These are phyloP conservation scores for Lathyrus aphaca DNA, from an alignment of 306 rosid genomes.

Conservation along the genomic window DNA sequence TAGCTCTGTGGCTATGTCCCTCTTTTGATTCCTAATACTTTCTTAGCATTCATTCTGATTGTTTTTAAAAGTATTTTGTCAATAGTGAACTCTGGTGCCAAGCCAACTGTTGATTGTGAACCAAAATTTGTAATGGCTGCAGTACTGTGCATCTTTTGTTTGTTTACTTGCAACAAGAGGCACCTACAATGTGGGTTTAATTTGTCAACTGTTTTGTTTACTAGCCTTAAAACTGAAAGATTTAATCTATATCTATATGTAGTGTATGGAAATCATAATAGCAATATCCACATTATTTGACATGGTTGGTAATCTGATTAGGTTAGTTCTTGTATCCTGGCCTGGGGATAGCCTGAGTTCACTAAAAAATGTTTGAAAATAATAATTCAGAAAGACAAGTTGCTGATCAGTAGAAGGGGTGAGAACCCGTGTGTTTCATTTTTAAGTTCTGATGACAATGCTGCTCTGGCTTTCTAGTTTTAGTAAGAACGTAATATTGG, in stretches of 20 bases:
- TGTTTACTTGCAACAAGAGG: conserved; percentile 12
- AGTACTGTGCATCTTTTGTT: neutral
- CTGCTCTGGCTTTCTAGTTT: conserved; percentile 4
- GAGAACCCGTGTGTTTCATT: conserved; percentile 5
- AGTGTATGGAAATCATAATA: conserved; percentile 1
- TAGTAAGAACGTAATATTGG: conserved; percentile 1
- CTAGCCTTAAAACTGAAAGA: neutral
- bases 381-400: neutral
- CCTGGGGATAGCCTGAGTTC: neutral
- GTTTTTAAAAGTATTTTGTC: neutral
- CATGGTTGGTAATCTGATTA: neutral
- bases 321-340: neutral
- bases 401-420: neutral
- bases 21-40: neutral
- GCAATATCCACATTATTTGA: neutral
- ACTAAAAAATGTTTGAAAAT: neutral
- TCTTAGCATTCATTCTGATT: neutral
- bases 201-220: neutral
- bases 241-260: neutral
- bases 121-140: neutral
- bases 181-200: neutral
- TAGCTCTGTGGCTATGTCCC: no score
- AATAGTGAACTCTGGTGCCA: neutral
- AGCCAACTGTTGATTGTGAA: neutral
- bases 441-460: neutral